Evolutionary conservation across 805 yeast genomes (phyloP), one percentile per base, ranked within the genome.

Genomic region (Suhomyces xylopsoci): DNA sequence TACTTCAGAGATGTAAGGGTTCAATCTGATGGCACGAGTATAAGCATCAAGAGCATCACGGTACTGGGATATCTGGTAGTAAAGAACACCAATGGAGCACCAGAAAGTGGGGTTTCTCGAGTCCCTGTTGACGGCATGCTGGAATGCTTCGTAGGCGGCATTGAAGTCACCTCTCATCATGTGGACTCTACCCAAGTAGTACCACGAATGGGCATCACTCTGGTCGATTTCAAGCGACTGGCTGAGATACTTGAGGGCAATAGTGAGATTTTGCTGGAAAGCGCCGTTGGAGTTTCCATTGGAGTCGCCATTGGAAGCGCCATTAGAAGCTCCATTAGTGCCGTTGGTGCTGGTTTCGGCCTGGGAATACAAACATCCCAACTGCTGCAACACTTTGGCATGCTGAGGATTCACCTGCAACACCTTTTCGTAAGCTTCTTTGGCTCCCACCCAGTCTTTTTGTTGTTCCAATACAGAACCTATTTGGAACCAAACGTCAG

Each of bases 401-500:
- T 94, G 99, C 66, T 87, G 87, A 48, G 97, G 97, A 66, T 90
- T 90, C 45, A 88, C 92, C 61, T 83, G 83, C 51, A 94, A 76
- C 0, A 94, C 98, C 54, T 94, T 83, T 70, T 93, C 97, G 68
- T 94, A 94, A 7, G 98, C 98, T 57, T 92, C 97, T 62, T 86
- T 84, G 2, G 99, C 98, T 38, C 92, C 90, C 56, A 80, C 82
- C 81, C 89, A 93, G 65, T 91, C 97, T 63, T 90, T 85, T 73
- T 89, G 93, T 66, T 88, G 96, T 69, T 94, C 99, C 62, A 94
- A 80, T 1, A 94, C 98, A 30, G 91, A 88, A 41, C 99, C 99
- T 57, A 94, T 88, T 73, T 94, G 99, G 76, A 94, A 94, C 98
- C 98, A 94, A 51, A 94, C 96, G 67, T 94, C 99, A 48, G 96